Evolutionary conservation across 306 rosid genomes (phyloP), one percentile per base, ranked within the genome.

Genomic region (Prunus dulcis): DNA sequence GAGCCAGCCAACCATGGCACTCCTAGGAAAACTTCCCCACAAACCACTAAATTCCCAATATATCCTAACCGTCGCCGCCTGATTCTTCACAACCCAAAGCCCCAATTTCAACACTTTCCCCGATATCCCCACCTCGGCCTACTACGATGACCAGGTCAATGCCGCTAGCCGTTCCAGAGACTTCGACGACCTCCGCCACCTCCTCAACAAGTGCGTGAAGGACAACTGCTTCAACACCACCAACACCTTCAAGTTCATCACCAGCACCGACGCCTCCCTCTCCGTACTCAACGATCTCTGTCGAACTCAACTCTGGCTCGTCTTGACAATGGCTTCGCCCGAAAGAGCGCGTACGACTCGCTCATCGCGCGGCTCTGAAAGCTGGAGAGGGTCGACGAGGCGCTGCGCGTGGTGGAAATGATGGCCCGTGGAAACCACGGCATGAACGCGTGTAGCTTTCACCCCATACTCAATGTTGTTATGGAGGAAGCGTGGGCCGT

Each of bases 291-390:
- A 78, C 20, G 49, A 67, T 34, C 69, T 91, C 47, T 5, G 74
- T 1, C 25, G 28, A 2, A 86, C 87, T 22, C 71, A 2, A 86
- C 87, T 22, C 71, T 91, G 18, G 62, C 88, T 25, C 19, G 43
- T 12, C 84, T 91, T 41, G 82, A 89, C 70, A 52, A 53, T 0
- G 83, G 89, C 2, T 0, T 19, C 78, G 49, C 91, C 3, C 85
- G 88, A 22, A 73, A 77, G 79, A 61, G 52, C 81, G 89, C 91
- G 13, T 85, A 80, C 64, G 88, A 91, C 0, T 80, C 88, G 5
- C 92, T 91, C 72, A 22, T 91, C 74, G 12, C 73, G 28, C 96
- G 89, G 49, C 88, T 91, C 18, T 86, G 86, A 71, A 86, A 72
- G 77, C 74, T 91, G n/a, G 20, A 71, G 0, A 77, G 56, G 43